Conservation (phyloP, 1,139 yeast species). For the Starmera stellimalicola region DNA sequence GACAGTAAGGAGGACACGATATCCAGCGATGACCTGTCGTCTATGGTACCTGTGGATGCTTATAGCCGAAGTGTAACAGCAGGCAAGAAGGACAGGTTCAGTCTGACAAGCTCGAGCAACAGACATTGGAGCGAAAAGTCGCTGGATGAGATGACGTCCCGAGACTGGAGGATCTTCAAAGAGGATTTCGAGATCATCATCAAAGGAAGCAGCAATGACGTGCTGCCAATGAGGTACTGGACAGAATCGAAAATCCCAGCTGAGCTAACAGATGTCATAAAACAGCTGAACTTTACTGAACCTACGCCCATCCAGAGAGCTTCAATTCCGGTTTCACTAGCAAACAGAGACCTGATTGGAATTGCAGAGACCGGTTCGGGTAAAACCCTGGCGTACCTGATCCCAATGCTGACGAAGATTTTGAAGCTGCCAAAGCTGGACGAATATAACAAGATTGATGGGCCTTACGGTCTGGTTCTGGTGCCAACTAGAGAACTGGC, state of each 20-base stretch:
- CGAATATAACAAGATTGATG: constrained; percentile 34
- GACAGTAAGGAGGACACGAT: constrained; percentile 57
- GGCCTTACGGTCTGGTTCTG: constrained; percentile 59
- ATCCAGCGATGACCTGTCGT: constrained; percentile 24
- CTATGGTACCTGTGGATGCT: background rate
- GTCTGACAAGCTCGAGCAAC: constrained; percentile 18
- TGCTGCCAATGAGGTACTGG: constrained; percentile 71
- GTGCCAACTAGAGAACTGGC: constrained; percentile 96
- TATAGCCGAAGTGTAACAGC: constrained; percentile 3
- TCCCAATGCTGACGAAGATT: constrained; percentile 63
- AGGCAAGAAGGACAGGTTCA: constrained; percentile 12
- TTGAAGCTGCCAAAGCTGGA: constrained; percentile 34
- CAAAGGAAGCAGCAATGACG: constrained; percentile 35
- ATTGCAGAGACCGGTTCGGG: constrained; percentile 98
- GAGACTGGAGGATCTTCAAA: constrained; percentile 86
- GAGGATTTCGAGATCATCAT: constrained; percentile 68
- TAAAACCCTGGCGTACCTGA: constrained; percentile 74
- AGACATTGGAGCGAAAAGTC: constrained; percentile 68
- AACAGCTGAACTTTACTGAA: constrained; percentile 35
- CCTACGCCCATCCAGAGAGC: constrained; percentile 93
- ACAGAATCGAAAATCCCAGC: constrained; percentile 44
- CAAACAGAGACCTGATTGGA: constrained; percentile 63
- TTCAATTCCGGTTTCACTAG: constrained; percentile 65
- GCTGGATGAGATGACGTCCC: constrained; percentile 51
- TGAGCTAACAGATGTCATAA: constrained; percentile 30